A percentile compares a stretch with the other conserved stretches of the same genome.
Evolutionary conservation across 352 stramenopile genomes (phyloP).

Genomic region (Phytopythium helicoides): DNA sequence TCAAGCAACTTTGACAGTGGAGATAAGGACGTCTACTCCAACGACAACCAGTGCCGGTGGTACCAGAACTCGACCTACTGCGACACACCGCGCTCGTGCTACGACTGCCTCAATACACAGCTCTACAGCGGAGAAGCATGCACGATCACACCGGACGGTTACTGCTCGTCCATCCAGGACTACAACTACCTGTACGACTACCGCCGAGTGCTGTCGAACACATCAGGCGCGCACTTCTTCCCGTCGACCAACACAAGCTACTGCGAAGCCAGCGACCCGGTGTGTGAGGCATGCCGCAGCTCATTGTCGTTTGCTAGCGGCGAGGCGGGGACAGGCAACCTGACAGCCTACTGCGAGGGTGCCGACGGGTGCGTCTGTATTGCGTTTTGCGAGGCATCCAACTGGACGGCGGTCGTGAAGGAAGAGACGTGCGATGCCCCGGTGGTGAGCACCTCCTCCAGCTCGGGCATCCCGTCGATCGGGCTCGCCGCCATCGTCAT

Average conservation of each 20-base stretch:
- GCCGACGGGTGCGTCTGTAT: conserved; percentile 46
- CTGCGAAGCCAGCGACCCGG: conserved; percentile 32
- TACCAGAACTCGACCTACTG: conserved; percentile 60
- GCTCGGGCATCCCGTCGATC: conserved; percentile 20
- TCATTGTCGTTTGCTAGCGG: conserved; percentile 23
- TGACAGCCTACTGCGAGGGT: conserved; percentile 43
- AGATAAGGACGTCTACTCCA: conserved; percentile 32
- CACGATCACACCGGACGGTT: conserved; percentile 49
- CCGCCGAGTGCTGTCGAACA: conserved; percentile 22
- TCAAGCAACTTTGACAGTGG: conserved; percentile 12
- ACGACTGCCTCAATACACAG: conserved; percentile 52
- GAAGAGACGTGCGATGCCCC: conserved; percentile 35
- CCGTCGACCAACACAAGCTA: conserved; percentile 60
- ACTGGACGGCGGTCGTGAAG: conserved; percentile 33
- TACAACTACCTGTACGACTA: conserved; percentile 46
- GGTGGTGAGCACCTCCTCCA: not conserved
- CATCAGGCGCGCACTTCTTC: conserved; percentile 38
- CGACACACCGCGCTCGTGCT: conserved; percentile 41
- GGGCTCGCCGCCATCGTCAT: conserved; percentile 26
- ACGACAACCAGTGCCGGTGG: conserved; percentile 51
- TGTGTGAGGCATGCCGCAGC: conserved; percentile 22
- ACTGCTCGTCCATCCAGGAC: conserved; percentile 44
- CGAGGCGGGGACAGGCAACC: conserved; percentile 17
- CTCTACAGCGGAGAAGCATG: conserved; percentile 39
- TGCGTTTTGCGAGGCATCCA: conserved; percentile 47